Conservation (phyloP, 371 early-diverging fungal species). For the Chytridium lagenaria region DNA sequence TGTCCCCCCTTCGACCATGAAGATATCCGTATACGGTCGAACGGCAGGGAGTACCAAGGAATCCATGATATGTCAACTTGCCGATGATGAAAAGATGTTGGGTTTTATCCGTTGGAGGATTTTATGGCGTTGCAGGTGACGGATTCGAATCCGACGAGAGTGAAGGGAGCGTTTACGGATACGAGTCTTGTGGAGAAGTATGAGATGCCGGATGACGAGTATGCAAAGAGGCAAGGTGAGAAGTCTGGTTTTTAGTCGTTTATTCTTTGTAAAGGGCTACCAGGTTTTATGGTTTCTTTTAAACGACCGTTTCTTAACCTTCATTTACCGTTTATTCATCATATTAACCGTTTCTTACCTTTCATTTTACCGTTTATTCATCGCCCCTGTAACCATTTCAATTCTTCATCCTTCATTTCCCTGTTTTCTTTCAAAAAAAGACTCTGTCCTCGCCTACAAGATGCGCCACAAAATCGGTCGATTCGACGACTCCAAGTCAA, state of each 20-base stretch:
- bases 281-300: neutral
- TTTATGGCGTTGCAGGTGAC: slow-evolving; percentile 67
- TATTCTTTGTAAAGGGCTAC: neutral
- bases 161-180: slow-evolving; percentile 81
- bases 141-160: slow-evolving; percentile 73
- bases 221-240: slow-evolving; percentile 66
- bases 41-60: slow-evolving; percentile 35
- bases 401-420: neutral
- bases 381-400: neutral
- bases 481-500: slow-evolving; percentile 63
- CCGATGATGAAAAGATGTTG: slow-evolving; percentile 79
- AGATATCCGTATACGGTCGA: slow-evolving; percentile 61
- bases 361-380: neutral
- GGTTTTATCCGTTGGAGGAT: slow-evolving; percentile 85
- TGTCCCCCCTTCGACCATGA: slow-evolving; percentile 73
- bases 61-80: slow-evolving; percentile 65
- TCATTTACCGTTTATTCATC: neutral
- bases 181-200: slow-evolving; percentile 89
- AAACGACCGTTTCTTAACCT: too few relatives aligned
- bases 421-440: slow-evolving; percentile 43
- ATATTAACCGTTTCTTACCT: too few relatives aligned
- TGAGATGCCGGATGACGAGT: slow-evolving; percentile 87
- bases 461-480: slow-evolving; percentile 87
- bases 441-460: slow-evolving; percentile 89
- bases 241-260: neutral